Base-by-base conservation (phyloP, 2,329 filamentous ascomycete species). In the Epichloe amarillans region DNA sequence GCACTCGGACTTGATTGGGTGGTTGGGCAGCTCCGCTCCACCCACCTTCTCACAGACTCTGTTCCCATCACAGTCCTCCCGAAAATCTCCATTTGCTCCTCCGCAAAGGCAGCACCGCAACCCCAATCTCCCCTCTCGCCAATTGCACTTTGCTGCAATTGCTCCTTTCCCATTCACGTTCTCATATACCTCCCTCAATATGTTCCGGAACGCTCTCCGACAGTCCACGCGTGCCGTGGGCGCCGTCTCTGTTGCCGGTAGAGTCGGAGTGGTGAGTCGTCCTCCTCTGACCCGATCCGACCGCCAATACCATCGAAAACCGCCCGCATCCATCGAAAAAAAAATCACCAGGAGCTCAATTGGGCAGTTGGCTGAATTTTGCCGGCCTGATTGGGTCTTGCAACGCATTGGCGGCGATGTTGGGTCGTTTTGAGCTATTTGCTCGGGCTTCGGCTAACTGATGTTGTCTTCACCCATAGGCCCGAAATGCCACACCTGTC, bases 161-260 rank as follows among this genome's bases (percentile, higher is more conserved):
- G 79, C 72, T 72, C 72, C 70, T 69, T 68, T 70, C 72, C 65
- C 66, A 66, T 71, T 67, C 66, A 70, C 68, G 73, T 70, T 66
- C 67, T 69, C 65, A 73, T 63, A 72, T 65, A 71, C 71, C 73
- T 76, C 72, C 55, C 37, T 65, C 62, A 78, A 71, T 76, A 96
- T 97, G 91, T 95, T 96, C 82, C 88, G 91, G 78, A 95, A 87
- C 84, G 90, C 91, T 79, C 82, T 97, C 77, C 84, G 90, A 79
- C 89, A 95, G 81, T 94, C 89, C 73, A 86, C 86, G 79, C 89
- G 90, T 80, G 86, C 87, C 74, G 87, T 91, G 76, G 86, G 88
- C 78, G 88, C 88, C 77, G 82, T 94, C 77, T 88, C 88, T 84
- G 86, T 88, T 69, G 80, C 86, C 68, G 83, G 88, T 80, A 88